Percentiles rank a stretch among this genome's conserved stretches.
Conservation (phyloP, 2,329 filamentous ascomycete species). For the Escovopsis sp. region DNA sequence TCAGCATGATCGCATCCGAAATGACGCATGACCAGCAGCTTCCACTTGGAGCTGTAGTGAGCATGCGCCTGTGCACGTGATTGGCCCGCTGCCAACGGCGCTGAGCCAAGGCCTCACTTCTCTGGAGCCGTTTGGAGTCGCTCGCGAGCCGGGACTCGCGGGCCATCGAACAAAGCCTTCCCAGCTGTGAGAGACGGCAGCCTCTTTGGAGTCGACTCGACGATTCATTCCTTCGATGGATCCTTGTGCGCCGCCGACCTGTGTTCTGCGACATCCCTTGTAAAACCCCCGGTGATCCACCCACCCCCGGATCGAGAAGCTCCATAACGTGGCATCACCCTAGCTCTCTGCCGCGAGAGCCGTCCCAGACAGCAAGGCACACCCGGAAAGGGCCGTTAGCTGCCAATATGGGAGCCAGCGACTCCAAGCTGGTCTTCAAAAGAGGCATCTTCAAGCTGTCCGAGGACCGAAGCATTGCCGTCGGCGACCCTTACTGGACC, state of each 20-base stretch:
- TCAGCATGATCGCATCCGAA: too few relatives aligned
- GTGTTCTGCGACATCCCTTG: background rate
- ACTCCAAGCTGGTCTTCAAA: conserved; percentile 98
- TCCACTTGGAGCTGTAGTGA: background rate
- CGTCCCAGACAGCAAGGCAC: conserved; percentile 2
- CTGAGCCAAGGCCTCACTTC: too few relatives aligned
- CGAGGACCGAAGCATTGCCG: conserved; percentile 76
- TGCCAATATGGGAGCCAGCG: conserved; percentile 76
- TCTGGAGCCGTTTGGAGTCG: too few relatives aligned
- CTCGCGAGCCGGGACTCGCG: too few relatives aligned
- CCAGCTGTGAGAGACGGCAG: background rate
- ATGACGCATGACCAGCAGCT: too few relatives aligned
- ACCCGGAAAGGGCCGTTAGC: conserved; percentile 10
- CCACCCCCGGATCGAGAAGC: conserved; percentile 4
- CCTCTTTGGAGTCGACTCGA: background rate
- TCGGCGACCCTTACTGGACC: conserved; percentile 85
- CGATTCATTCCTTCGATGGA: too few relatives aligned
- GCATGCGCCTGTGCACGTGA: background rate
- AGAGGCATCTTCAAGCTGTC: conserved; percentile 93
- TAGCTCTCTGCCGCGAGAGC: background rate
- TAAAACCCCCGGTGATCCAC: background rate
- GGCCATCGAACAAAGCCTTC: too few relatives aligned
- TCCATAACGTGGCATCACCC: conserved; percentile 3
- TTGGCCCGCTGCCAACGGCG: too few relatives aligned
- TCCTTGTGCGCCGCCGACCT: too few relatives aligned